Evolutionary conservation across 805 yeast genomes (phyloP).

Genomic region (Metahyphopichia silvanorum): DNA sequence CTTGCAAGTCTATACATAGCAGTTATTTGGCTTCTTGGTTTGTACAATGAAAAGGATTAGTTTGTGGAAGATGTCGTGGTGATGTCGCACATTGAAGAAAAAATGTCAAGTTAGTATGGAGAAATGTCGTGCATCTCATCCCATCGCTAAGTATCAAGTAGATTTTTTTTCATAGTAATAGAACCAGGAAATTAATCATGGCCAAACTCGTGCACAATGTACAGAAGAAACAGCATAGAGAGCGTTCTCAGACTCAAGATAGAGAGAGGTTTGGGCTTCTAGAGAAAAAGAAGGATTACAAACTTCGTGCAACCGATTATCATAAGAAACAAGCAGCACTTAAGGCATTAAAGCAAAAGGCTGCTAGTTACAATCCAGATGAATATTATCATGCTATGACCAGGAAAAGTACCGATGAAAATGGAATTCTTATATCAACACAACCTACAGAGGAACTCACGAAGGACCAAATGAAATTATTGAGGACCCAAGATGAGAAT

Average conservation of each 20-base stretch:
- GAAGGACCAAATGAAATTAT: constrained; percentile 72
- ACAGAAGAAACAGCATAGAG: constrained; percentile 95
- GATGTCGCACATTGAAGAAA: no score
- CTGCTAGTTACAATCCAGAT: constrained; percentile 78
- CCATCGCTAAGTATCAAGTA: not conserved
- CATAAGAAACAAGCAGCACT: constrained; percentile 61
- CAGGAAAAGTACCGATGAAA: constrained; percentile 57
- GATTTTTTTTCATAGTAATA: not conserved
- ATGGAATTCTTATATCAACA: constrained; percentile 66
- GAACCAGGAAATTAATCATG: constrained; percentile 43
- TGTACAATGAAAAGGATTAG: no score
- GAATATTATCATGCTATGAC: constrained; percentile 96
- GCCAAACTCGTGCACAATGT: constrained; percentile 82
- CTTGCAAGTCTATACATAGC: no score
- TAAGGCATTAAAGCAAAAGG: constrained; percentile 71
- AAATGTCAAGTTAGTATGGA: no score
- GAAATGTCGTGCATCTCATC: not conserved
- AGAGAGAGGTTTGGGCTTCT: constrained; percentile 78
- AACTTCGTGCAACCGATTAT: constrained; percentile 51
- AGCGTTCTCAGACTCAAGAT: constrained; percentile 80
- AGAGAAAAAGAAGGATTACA: constrained; percentile 73
- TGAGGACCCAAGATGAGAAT: constrained; percentile 88
- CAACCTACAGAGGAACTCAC: constrained; percentile 60
- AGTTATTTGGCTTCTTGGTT: no score
- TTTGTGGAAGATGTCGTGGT: no score